Conservation (phyloP, 2,329 filamentous ascomycete species). For the Aspergillus udagawae region DNA sequence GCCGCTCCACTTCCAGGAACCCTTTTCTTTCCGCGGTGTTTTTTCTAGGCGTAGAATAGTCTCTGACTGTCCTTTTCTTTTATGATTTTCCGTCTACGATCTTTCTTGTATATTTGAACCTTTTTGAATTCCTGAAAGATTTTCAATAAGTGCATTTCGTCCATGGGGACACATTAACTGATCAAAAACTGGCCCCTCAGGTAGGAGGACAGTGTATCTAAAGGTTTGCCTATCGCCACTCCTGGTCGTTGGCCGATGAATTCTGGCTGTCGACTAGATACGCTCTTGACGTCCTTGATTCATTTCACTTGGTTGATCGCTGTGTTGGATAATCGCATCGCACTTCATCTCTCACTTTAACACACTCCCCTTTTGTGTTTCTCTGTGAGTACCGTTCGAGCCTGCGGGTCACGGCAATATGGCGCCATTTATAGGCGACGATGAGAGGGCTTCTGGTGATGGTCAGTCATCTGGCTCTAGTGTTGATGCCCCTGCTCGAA, state of each 20-base stretch:
- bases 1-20: conserved; percentile 6
- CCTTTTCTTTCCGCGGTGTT: not conserved
- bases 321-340: not conserved
- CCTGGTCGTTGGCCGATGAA: not conserved
- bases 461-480: not conserved
- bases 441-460: conserved; percentile 15
- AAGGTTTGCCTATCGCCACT: not conserved
- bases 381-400: not conserved
- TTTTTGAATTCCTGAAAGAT: not conserved
- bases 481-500: conserved; percentile 5
- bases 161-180: not conserved
- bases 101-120: not conserved
- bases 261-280: not conserved
- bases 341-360: not conserved
- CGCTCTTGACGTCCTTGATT: not conserved
- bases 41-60: not conserved
- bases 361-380: not conserved
- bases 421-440: conserved; percentile 28
- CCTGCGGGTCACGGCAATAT: conserved; percentile 8
- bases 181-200: not conserved
- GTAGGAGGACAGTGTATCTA: not conserved
- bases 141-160: not conserved
- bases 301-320: not conserved
- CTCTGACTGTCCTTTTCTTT: not conserved
- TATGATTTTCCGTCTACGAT: not conserved